A percentile compares a stretch with the other conserved stretches of the same genome.
Evolutionary conservation across 1,284 basidiomycete species (phyloP).

Genomic region (Singerocomus rubriflavus): DNA sequence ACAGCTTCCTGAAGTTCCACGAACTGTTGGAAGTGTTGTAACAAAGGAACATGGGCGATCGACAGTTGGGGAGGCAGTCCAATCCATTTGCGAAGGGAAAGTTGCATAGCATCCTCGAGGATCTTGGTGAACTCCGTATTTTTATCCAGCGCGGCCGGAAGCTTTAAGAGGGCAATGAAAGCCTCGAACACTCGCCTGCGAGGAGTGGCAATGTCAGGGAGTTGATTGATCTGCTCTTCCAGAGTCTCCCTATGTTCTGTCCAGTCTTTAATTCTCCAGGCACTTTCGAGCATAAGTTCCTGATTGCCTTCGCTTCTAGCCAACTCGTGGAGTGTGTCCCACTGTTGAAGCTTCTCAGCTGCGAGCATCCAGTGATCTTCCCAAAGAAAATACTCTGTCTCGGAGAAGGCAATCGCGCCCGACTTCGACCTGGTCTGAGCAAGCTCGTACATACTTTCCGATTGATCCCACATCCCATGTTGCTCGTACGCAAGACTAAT

Average conservation of each 20-base stretch:
- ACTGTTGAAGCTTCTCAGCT: constrained; percentile 96
- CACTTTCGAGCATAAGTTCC: constrained; percentile 91
- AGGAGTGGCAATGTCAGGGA: constrained; percentile 88
- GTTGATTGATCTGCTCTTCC: constrained; percentile 80
- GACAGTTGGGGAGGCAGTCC: constrained; percentile 85
- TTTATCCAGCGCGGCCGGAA: constrained; percentile 63
- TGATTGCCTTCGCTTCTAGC: constrained; percentile 90
- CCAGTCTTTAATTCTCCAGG: constrained; percentile 97
- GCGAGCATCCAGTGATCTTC: constrained; percentile 99
- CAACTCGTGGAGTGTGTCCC: constrained; percentile 95
- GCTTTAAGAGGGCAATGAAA: constrained; percentile 81
- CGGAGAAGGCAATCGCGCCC: constrained; percentile 87
- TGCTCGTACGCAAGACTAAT: constrained; percentile 94
- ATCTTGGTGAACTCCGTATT: constrained; percentile 81
- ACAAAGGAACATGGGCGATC: constrained; percentile 87
- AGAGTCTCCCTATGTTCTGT: constrained; percentile 74
- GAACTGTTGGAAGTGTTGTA: constrained; percentile 99
- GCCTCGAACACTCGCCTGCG: constrained; percentile 95
- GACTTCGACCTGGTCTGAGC: constrained; percentile 87
- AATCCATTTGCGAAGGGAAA: constrained; percentile 96
- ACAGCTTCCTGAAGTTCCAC: constrained; percentile 97
- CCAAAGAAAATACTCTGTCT: constrained; percentile 97
- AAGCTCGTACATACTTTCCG: constrained; percentile 85
- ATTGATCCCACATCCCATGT: constrained; percentile 96
- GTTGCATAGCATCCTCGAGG: constrained; percentile 95